phyloP scores from a whole-genome alignment of 1,284 basidiomycete species.

The Sporisorium scitamineum region DNA sequence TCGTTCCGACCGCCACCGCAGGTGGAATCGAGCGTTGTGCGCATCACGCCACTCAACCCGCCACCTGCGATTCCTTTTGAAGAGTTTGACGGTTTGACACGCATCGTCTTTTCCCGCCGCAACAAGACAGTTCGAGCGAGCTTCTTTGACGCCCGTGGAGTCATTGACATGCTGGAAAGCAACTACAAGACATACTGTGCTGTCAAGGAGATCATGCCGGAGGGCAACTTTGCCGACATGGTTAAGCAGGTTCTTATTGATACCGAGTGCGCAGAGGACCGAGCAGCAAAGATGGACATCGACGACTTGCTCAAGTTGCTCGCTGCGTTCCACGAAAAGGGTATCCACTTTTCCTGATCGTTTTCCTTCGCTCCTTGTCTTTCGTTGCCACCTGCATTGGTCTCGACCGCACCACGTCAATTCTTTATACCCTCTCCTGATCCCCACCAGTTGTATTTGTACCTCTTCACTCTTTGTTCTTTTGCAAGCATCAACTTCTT shows the following conservation, averaged over 20 bases:
- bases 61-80: slow-evolving; percentile 95
- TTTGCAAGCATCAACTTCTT: slow-evolving; percentile 23
- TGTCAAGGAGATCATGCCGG: slow-evolving; percentile 72
- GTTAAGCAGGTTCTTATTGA: slow-evolving; percentile 82
- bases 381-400: neutral
- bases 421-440: slow-evolving; percentile 17
- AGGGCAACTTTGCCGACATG: slow-evolving; percentile 69
- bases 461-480: neutral
- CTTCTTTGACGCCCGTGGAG: slow-evolving; percentile 86
- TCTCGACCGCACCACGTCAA: neutral
- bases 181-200: slow-evolving; percentile 96
- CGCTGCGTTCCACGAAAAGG: slow-evolving; percentile 83
- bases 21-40: slow-evolving; percentile 92
- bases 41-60: slow-evolving; percentile 91
- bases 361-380: neutral
- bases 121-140: slow-evolving; percentile 92
- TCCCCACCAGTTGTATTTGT: slow-evolving; percentile 27
- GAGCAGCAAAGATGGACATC: slow-evolving; percentile 86
- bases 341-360: slow-evolving; percentile 81
- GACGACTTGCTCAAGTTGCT: slow-evolving; percentile 83
- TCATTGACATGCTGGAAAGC: slow-evolving; percentile 91
- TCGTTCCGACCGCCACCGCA: slow-evolving; percentile 96
- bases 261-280: slow-evolving; percentile 77
- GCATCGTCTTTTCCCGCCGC: slow-evolving; percentile 87
- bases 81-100: slow-evolving; percentile 93